A percentile compares a stretch with the other conserved stretches of the same genome.
Evolutionary conservation across 768 basidiomycete species (phyloP).

Genomic region (Suillus ampliporus): DNA sequence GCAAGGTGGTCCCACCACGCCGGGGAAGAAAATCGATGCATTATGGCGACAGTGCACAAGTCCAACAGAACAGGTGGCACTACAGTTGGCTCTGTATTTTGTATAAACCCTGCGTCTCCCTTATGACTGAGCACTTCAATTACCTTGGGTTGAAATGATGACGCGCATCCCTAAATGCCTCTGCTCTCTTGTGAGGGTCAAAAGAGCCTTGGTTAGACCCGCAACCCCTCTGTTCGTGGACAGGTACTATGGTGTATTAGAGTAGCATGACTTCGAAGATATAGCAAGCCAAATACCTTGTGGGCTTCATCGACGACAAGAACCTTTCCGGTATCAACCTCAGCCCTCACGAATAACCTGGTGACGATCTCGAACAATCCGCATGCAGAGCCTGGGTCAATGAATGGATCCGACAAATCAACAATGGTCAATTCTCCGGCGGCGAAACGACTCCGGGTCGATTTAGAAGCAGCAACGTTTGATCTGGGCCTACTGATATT

Average conservation of each 20-base stretch:
- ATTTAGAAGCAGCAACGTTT: neutral
- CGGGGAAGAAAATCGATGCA: constrained; percentile 70
- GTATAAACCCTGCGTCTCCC: constrained; percentile 1
- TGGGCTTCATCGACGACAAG: constrained; percentile 71
- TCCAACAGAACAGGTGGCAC: constrained; percentile 64
- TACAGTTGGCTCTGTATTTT: constrained; percentile 59
- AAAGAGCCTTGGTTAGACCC: constrained; percentile 56
- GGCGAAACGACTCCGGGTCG: constrained; percentile 39
- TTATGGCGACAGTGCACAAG: constrained; percentile 57
- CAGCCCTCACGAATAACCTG: constrained; percentile 58
- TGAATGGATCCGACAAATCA: constrained; percentile 68
- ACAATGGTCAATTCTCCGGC: constrained; percentile 62
- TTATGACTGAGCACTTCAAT: constrained; percentile 1
- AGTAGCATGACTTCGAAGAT: neutral
- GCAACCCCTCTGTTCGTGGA: constrained; percentile 44
- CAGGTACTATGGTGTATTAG: constrained; percentile 42
- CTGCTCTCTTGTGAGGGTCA: constrained; percentile 62
- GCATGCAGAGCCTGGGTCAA: constrained; percentile 62
- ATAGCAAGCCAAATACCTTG: constrained; percentile 46
- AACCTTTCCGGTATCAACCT: constrained; percentile 59
- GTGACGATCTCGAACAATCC: constrained; percentile 65
- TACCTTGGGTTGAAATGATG: constrained; percentile 70
- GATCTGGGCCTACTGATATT: neutral
- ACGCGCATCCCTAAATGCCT: constrained; percentile 68
- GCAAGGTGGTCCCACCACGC: constrained; percentile 67